Base-by-base conservation (phyloP, 106 monocot species). In the Allium fistulosum region DNA sequence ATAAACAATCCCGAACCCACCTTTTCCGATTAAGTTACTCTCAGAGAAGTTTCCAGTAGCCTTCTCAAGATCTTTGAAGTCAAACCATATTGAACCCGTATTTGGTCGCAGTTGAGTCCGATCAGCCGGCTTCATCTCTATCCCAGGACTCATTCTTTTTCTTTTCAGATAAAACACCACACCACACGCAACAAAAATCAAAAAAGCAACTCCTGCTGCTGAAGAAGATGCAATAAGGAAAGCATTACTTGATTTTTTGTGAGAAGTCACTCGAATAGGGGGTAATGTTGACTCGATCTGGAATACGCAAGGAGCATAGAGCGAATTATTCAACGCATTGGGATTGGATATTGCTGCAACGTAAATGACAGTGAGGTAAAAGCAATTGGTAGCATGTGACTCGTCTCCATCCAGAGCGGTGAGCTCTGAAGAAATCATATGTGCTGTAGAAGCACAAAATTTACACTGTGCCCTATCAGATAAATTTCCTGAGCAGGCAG, bases 1-100 rank as follows among this genome's bases (percentile, higher is more conserved):
- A 72, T 93, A 90, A 26, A 93, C 89, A 0, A 83, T 72, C 11
- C 89, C 89, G 57, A 80, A 85, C 14, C 82, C 89, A 7, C 89
- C 89, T 48, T 80, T 85, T 28, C 89, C 89, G 72, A 85, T 78
- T 11, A 90, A 10, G 55, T 90, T 90, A 9, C 66, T 26, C 63
- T 77, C 75, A 0, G 82, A 77, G 80, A 90, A 85, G 27, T 59
- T 56, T 26, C n/a, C 59, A 1, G 89, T 85, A 56, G 82, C 85
- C 48, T 76, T 80, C n/a, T 78, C 78, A 13, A 90, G 73, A 28
- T 81, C 90, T 12, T 68, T 63, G 69, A 83, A 76, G 48, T 60
- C 48, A 71, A 65, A 93, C 79, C 81, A 75, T 37, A 88, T 77
- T 10, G 92, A 69, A 6, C 88, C 85, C 17, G 77, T 83, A 79